Evolutionary conservation across 768 basidiomycete species (phyloP).

Genomic region (Suillus subalutaceus): DNA sequence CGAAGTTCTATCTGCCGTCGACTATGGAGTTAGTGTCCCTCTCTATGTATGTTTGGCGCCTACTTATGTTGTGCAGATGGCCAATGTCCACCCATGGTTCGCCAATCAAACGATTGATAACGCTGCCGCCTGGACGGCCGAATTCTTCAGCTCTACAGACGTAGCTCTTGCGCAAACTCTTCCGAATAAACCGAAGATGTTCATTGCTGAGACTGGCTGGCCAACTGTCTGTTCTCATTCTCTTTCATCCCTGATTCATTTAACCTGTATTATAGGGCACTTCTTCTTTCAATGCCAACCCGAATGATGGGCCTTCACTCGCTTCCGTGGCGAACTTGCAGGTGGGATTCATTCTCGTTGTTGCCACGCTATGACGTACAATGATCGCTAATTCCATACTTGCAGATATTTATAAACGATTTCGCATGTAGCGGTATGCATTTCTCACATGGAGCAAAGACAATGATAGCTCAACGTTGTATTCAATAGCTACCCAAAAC

Average conservation of each 20-base stretch:
- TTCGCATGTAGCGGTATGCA: slow-evolving; percentile 67
- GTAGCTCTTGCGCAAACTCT: slow-evolving; percentile 55
- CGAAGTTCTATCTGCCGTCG: slow-evolving; percentile 59
- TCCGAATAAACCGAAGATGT: slow-evolving; percentile 78
- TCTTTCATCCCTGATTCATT: slow-evolving; percentile 3
- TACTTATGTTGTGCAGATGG: slow-evolving; percentile 51
- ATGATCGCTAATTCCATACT: slow-evolving; percentile 15
- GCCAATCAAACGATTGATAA: slow-evolving; percentile 69
- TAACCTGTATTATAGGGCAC: slow-evolving; percentile 47
- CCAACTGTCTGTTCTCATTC: slow-evolving; percentile 56
- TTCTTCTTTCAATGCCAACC: slow-evolving; percentile 53
- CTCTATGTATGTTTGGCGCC: slow-evolving; percentile 7
- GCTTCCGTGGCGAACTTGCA: slow-evolving; percentile 68
- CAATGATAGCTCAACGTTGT: slow-evolving; percentile 13
- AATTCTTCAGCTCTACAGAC: slow-evolving; percentile 76
- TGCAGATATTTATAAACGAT: slow-evolving; percentile 76
- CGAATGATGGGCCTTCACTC: slow-evolving; percentile 66
- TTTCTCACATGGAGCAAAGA: slow-evolving; percentile 6
- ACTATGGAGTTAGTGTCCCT: slow-evolving; percentile 63
- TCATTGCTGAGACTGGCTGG: slow-evolving; percentile 95
- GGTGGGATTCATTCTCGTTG: slow-evolving; percentile 29
- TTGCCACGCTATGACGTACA: neutral
- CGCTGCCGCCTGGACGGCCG: slow-evolving; percentile 79
- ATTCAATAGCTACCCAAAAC: slow-evolving; percentile 69
- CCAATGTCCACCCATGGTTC: slow-evolving; percentile 95